Evolutionary conservation across 2,329 filamentous ascomycete species (phyloP).

Genomic region (Fusarium oligoseptatum): DNA sequence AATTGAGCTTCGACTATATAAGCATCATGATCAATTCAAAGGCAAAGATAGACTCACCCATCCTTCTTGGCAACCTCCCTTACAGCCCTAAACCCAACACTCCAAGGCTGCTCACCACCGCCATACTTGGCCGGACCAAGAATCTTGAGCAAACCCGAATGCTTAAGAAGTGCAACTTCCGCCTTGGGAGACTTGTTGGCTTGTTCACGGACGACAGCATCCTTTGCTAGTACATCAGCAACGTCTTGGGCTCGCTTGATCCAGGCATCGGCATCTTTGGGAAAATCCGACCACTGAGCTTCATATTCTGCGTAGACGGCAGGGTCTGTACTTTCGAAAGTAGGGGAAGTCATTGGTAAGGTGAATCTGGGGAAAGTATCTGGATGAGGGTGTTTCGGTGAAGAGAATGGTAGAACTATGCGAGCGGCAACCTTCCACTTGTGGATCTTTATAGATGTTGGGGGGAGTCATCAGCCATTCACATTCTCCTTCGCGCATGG

Average conservation of each 20-base stretch:
- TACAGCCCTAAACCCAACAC: constrained; percentile 69
- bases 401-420: not conserved
- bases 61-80: constrained; percentile 74
- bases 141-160: constrained; percentile 56
- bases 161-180: constrained; percentile 57
- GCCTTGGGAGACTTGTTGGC: constrained; percentile 57
- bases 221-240: constrained; percentile 50
- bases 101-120: constrained; percentile 60
- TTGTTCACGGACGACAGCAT: constrained; percentile 53
- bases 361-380: too few species aligned
- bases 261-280: constrained; percentile 52
- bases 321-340: constrained; percentile 50
- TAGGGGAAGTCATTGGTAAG: too few species aligned
- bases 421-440: not conserved
- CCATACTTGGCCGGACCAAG: constrained; percentile 57
- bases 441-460: not conserved
- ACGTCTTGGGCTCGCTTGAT: constrained; percentile 56
- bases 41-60: constrained; percentile 56
- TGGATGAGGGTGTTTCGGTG: not conserved
- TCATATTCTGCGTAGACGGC: constrained; percentile 54
- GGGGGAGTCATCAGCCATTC: not conserved
- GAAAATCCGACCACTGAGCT: constrained; percentile 52
- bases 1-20: constrained; percentile 58
- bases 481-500: too few species aligned
- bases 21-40: not conserved